Base-by-base conservation (phyloP, 2,329 filamentous ascomycete genomes). In the Aspergillus phoenicis region DNA sequence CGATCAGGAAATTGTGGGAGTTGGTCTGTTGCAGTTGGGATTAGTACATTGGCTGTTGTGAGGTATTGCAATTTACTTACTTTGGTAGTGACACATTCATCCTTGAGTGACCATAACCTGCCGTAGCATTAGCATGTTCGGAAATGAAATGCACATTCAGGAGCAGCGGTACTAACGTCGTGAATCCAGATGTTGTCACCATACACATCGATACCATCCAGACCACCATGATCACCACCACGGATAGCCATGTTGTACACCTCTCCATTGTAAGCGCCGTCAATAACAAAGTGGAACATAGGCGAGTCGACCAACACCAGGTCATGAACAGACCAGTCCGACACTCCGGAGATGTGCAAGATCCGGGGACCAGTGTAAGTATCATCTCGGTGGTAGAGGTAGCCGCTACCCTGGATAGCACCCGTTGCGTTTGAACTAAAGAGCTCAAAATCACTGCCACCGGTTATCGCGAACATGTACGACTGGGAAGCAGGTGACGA, bases 21-120 rank as follows among this genome's bases (percentile, higher is more conserved):
- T 82, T 81, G 49, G 75, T 80, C 78, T 81, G 52, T 13, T 38
- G 22, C 33, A 13, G 39, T 41, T 13, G 10, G 45, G 39, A 26
- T 26, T 22, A 33, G 30, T 4, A 33, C 10, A 3, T 33, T 5
- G 1, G 30, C 30, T 13, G 10, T 13, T 33, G 30, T 3, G 10
- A 33, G 1, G 8, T 5, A 5, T 5, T 4, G 30, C 11, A 0
- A 4, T 33, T 5, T 0, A 33, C 17, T 68, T 65, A 73, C 72
- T 71, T 84, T 86, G 62, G 85, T 81, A 1, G 83, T 85, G 0
- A 86, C 83, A 68, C 84, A 86, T 68, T 87, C 85, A 67, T 87
- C 84, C 71, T 85, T 86, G 78, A 20, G 85, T 85, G 4, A 87
- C 84, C 75, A 83, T 82, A 45, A 87, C 71, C 68, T 75, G 28